phyloP scores from a whole-genome alignment of 192 early-diverging fungal species.

The Glomus cerebriforme region DNA sequence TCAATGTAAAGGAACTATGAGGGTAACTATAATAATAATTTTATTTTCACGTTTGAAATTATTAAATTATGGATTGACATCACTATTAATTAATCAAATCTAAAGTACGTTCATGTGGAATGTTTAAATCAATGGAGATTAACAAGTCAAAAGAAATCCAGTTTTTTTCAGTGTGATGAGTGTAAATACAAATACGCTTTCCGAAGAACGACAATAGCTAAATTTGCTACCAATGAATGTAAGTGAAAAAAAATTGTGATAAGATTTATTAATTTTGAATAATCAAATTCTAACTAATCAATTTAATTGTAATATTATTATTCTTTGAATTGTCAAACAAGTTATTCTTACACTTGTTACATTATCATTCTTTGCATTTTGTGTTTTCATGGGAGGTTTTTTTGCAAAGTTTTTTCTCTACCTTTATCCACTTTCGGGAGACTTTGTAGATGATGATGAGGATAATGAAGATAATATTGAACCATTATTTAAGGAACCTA shows the following conservation, averaged over 20 bases:
- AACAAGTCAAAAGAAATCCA: conserved; percentile 51
- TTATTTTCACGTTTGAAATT: conserved; percentile 22
- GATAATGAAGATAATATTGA: background rate
- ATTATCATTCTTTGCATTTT: conserved; percentile 33
- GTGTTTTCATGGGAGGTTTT: conserved; percentile 38
- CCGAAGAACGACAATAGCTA: conserved; percentile 53
- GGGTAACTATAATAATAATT: conserved; percentile 36
- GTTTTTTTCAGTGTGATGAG: conserved; percentile 63
- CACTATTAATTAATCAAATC: background rate
- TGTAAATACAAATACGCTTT: conserved; percentile 60
- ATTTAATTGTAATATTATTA: conserved; percentile 18
- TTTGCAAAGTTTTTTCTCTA: conserved; percentile 32
- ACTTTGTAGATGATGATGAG: conserved; percentile 32
- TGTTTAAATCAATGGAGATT: conserved; percentile 61
- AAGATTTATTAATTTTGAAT: conserved; percentile 37
- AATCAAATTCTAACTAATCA: conserved; percentile 30
- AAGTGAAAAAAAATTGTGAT: conserved; percentile 35
- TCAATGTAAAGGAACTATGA: conserved; percentile 62
- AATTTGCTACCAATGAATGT: conserved; percentile 53
- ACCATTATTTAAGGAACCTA: conserved; percentile 36
- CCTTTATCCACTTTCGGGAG: conserved; percentile 19
- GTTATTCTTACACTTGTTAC: conserved; percentile 35
- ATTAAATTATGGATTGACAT: background rate
- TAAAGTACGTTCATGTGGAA: conserved; percentile 49
- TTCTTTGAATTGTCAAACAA: conserved; percentile 2